Conservation (phyloP, 2,329 filamentous ascomycete species). For the Penicillium oxalicum region DNA sequence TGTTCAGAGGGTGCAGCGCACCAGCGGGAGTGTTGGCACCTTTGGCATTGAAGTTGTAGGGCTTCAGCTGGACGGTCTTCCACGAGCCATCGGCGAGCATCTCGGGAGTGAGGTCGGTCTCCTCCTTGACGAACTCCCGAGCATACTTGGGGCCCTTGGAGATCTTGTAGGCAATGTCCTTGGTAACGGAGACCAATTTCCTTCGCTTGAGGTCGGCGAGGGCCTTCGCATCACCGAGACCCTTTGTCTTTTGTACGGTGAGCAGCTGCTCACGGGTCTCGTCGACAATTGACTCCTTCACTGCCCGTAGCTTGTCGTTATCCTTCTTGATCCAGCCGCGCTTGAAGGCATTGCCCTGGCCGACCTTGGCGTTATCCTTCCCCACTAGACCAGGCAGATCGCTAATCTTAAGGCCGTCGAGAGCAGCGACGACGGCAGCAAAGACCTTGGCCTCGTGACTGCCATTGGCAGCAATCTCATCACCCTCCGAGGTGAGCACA, state of each 20-base stretch:
- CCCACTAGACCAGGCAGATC: constrained; percentile 54
- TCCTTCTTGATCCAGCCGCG: constrained; percentile 63
- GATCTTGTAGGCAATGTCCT: constrained; percentile 78
- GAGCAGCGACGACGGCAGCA: constrained; percentile 61
- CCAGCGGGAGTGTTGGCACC: constrained; percentile 48
- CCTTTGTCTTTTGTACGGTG: constrained; percentile 63
- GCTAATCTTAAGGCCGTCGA: constrained; percentile 75
- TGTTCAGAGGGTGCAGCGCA: constrained; percentile 63
- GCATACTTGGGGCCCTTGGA: constrained; percentile 84
- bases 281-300: constrained; percentile 70
- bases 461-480: constrained; percentile 66
- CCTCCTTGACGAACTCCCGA: constrained; percentile 81
- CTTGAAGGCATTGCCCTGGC: constrained; percentile 92
- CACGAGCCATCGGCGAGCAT: constrained; percentile 83
- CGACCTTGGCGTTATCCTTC: constrained; percentile 54
- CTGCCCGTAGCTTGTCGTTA: constrained; percentile 49
- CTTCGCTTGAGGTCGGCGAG: constrained; percentile 82
- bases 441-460: constrained; percentile 81
- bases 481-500: constrained; percentile 66
- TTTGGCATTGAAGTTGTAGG: constrained; percentile 70
- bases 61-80: constrained; percentile 87
- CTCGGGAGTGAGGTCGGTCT: constrained; percentile 89
- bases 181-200: constrained; percentile 78
- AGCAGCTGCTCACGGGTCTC: constrained; percentile 69
- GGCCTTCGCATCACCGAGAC: constrained; percentile 66